Evolutionary conservation across 23 red algal genomes (phyloP), one percentile per base, ranked within the genome.

Genomic region (Agarophyton chilense): DNA sequence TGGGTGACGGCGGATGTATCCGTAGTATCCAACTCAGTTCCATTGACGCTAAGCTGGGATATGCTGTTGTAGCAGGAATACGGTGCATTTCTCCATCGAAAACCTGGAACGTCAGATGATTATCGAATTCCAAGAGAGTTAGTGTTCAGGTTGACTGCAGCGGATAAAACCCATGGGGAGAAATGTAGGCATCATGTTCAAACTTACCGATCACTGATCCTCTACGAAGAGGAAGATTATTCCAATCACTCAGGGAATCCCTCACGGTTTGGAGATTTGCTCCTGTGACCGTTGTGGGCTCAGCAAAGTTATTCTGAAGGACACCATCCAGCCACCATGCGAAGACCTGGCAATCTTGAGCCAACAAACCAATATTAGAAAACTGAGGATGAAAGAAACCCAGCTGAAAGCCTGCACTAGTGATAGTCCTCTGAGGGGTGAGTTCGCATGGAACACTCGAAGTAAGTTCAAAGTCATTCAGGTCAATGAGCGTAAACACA

Each of bases 301-400:
- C 49, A 33, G 54, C 36, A 50, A 86, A 86, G 62, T 51, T 72
- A 35, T 86, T 72, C 43, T 86, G 82, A 39, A 86, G 64, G 10
- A 72, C 82, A 45, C 82, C 82, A 57, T 86, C 82, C 3, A 86
- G 64, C 60, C 60, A 86, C 82, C 82, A 86, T 6, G 82, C 82
- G 43, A 86, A 86, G 22, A 72, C 18, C 47, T 86, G 82, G 43
- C 82, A 86, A 52, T 72, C 44, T 67, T 86, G 82, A 67, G 61
- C 82, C 60, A 86, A 54, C 40, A 86, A 54, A 55, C 82, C 82
- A 49, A 10, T 86, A 71, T 86, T 64, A 24, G 82, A 86, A 41
- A 86, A 72, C 49, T 86, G 82, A 9, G 82, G 82, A 86, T 86
- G 82, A 50, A 86, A 86, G 64, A 38, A 86, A 39, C 82, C 82